Base-by-base conservation (phyloP, 805 yeast species). In the Saturnispora halmiae region DNA sequence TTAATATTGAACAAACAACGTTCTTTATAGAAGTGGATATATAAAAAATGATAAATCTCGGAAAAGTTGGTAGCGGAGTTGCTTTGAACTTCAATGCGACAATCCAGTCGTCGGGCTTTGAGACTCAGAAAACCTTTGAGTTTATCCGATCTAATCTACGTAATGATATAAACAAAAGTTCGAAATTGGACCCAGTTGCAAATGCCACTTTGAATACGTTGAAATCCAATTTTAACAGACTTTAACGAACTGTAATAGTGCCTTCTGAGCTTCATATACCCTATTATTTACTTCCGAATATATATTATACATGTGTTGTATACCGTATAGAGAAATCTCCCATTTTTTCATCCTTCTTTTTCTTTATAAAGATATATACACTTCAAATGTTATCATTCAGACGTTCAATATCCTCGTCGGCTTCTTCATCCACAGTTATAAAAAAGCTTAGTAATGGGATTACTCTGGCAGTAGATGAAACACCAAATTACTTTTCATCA, bases 401-500 rank as follows among this genome's bases (percentile, higher is more conserved):
- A 27, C 20, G 36, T 27, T 18, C 21, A n/a, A 14, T 26, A n/a
- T n/a, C 15, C 13, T 34, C 30, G 15, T 14, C 38, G 7, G 8
- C 6, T 19, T 19, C 21, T 21, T 11, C 19, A 13, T 41, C 52
- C 15, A 50, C 58, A 1, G 49, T 49, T 33, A 50, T 53, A 35
- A 51, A 55, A 30, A 66, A 77, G 1, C 66, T 90, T 26, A 49
- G 70, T 6, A 90, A 87, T 61, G 96, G 96, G 2, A 64, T 88
- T 28, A 70, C 80, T 47, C 80, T 90, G 5, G 88, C 86, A 9
- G 82, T 94, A 3, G 92, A 86, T 45, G 77, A 83, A 33, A 73
- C 82, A 0, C 92, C 96, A 2, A 87, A 94, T 30, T 95, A 88
- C 60, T 92, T 92, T 57, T 72, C 90, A 43, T 95, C 96, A 0